Base-by-base conservation (phyloP, 1,284 basidiomycete species). In the Neolentinus lepideus region DNA sequence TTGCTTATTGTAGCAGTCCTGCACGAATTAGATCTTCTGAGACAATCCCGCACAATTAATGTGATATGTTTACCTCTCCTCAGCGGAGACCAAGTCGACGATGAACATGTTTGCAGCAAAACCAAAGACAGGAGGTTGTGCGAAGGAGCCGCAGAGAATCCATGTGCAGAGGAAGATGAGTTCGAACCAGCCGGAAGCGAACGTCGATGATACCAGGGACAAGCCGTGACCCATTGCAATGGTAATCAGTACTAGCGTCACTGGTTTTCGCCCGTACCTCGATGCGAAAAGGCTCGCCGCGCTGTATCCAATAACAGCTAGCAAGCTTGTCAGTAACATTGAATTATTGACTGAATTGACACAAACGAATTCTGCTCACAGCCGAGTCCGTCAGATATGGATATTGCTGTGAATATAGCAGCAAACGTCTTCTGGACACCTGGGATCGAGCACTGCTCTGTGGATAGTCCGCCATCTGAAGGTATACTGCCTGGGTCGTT, bases 1-100 rank as follows among this genome's bases (percentile, higher is more conserved):
- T 59, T 61, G 47, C 69, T 71, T 25, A 72, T 51, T 1, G 61
- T 51, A 1, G 63, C 36, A 11, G 69, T 69, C 54, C 69, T 71
- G 50, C 12, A 45, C n/a, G 2, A n/a, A 16, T 3, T 31, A 31
- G 6, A 31, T n/a, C 29, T 31, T 12, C 29, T 31, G 4, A 31
- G 29, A 31, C 12, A 31, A 6, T 31, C 4, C 12, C 4, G 12
- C 29, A 12, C 12, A 12, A 6, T 12, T 12, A 31, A 4, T 31
- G 29, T 31, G 29, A 12, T 8, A 8, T 2, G 21, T 54, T 2
- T 47, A 69, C 71, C 69, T 64, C 2, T 64, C 57, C 12, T 71
- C 69, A 2, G 60, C 58, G 16, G 27, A 21, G 12, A 65, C 63
- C 14, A 63, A 26, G 27, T 71, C 71, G 0, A 71, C 58, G 12